Evolutionary conservation across 768 basidiomycete species (phyloP), one percentile per base, ranked within the genome.

Genomic region (Leccinum longicurvipes): DNA sequence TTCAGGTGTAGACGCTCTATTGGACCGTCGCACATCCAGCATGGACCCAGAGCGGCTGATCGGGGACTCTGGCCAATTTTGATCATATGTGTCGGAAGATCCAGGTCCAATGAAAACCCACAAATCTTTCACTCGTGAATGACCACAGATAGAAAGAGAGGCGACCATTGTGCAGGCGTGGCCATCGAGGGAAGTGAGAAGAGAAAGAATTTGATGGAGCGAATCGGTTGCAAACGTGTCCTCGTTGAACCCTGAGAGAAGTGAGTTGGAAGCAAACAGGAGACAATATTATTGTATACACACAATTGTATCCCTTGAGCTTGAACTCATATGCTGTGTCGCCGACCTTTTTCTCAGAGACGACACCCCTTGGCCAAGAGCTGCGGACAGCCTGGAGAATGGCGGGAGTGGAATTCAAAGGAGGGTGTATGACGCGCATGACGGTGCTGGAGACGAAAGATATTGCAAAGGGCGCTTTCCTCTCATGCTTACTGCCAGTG

Each of bases 231-330:
- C 81, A 67, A 86, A 91, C 0, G 85, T 82, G 59, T 91, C 86
- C 65, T 89, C 84, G 67, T 89, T 82, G 66, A 89, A 89, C 85
- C 87, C 87, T 90, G 66, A 34, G 55, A 61, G 52, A 51, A 60
- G 41, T 60, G 59, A 55, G 46, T 66, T 54, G 60, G 58, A 57
- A 53, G 52, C 54, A 54, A 54, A 50, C 60, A 60, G 39, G 56
- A 28, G 53, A 52, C 56, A 59, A 46, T 50, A 34, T 31, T 47
- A 17, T 51, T 55, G 39, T 53, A 50, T 55, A 73, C 82, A 52
- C 67, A 89, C 89, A 89, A 75, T 80, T 84, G 67, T 91, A 91
- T 23, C 89, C 89, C 63, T 88, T 89, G 50, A 91, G 74, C 70
- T 87, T 90, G 73, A 91, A 91, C 68, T 91, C 89, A 66, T 82